A percentile compares a stretch with the other conserved stretches of the same genome.
phyloP scores from a whole-genome alignment of 257 asterid species.

The Salvia hispanica region DNA sequence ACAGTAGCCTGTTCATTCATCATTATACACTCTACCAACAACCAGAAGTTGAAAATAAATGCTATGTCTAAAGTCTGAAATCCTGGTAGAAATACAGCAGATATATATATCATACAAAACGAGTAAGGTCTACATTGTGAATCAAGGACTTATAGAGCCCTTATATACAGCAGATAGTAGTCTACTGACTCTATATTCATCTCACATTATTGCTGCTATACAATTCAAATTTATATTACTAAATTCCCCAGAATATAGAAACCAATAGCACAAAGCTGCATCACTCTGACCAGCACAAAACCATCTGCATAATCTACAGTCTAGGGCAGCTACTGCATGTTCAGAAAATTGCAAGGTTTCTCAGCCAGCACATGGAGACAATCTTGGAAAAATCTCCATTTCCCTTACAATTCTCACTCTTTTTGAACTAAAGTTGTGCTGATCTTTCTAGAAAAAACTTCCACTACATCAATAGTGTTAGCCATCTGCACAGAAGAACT shows the following conservation, averaged over 20 bases:
- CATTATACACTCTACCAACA: neutral
- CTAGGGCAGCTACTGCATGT: slow-evolving; percentile 27
- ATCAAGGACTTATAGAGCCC: slow-evolving; percentile 21
- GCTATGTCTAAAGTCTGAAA: neutral
- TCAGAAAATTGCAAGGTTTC: slow-evolving; percentile 21
- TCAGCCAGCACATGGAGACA: slow-evolving; percentile 17
- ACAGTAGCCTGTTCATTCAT: neutral
- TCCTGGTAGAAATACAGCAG: slow-evolving; percentile 12
- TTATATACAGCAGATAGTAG: slow-evolving; percentile 21
- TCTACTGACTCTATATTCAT: slow-evolving; percentile 14
- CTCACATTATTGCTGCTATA: slow-evolving; percentile 14
- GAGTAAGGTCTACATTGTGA: slow-evolving; percentile 4
- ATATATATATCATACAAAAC: neutral
- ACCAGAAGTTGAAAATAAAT: neutral
- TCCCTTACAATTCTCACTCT: neutral
- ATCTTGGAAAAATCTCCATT: slow-evolving; percentile 14
- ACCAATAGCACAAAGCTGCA: neutral
- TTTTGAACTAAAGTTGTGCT: slow-evolving; percentile 22
- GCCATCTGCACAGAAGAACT: slow-evolving; percentile 24
- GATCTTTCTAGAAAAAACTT: slow-evolving; percentile 26
- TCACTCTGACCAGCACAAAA: slow-evolving; percentile 30
- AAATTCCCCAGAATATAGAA: neutral
- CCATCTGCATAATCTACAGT: slow-evolving; percentile 23
- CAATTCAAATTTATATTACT: slow-evolving; percentile 22
- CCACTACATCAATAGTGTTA: slow-evolving; percentile 24